phyloP scores from a whole-genome alignment of 441 rosid species.

The Corymbia calophylla region DNA sequence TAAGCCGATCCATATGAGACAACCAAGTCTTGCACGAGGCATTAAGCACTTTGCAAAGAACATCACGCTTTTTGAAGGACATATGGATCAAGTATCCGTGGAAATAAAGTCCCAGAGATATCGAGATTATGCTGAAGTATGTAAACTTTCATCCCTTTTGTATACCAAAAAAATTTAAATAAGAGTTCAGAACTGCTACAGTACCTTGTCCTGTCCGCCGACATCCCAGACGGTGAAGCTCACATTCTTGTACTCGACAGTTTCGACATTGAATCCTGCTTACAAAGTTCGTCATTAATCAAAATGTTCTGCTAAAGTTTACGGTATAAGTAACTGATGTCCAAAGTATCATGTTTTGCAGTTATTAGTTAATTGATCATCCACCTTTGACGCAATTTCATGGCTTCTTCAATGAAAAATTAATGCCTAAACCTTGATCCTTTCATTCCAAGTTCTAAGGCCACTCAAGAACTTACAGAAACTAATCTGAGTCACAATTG shows the following conservation, averaged over 20 bases:
- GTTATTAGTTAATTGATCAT: not conserved
- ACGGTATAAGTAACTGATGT: not conserved
- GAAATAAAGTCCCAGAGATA: not conserved
- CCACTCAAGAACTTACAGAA: not conserved
- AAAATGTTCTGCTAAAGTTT: not conserved
- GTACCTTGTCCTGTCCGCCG: slow-evolving; percentile 62
- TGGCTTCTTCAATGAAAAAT: not conserved
- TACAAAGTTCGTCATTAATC: not conserved
- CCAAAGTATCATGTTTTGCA: not conserved
- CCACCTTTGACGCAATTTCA: not conserved
- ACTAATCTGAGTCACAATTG: not conserved
- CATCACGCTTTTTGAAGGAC: not conserved
- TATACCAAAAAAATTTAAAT: too few relatives aligned
- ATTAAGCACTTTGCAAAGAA: not conserved
- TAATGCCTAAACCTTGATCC: not conserved
- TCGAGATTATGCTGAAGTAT: not conserved
- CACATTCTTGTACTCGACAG: slow-evolving; percentile 58
- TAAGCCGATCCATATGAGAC: not conserved
- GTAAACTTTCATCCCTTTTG: not conserved
- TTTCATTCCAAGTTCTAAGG: not conserved
- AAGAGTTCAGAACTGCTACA: not conserved
- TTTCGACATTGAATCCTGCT: slow-evolving; percentile 53
- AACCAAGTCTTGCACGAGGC: not conserved
- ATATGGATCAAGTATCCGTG: not conserved
- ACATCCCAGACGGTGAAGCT: slow-evolving; percentile 73